Percentiles rank a stretch among this genome's conserved stretches.
These are phyloP conservation scores for Nevesoporus exiguus DNA, from an alignment of 768 basidiomycete genomes.

Conservation along the genomic window DNA sequence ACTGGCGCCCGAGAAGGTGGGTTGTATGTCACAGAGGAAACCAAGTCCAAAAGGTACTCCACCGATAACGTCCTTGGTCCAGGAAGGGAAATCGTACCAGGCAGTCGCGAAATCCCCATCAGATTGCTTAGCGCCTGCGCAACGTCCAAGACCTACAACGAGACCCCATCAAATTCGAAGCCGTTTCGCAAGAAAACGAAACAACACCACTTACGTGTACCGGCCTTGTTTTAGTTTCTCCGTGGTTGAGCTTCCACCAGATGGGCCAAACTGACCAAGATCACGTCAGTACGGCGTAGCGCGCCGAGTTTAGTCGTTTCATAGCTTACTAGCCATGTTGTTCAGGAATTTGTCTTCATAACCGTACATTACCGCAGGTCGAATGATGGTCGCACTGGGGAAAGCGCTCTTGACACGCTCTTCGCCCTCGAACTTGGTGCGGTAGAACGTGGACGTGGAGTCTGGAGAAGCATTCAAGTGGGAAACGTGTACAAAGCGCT, in stretches of 20 bases:
- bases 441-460: constrained; percentile 82
- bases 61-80: constrained; percentile 86
- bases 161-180: constrained; percentile 13
- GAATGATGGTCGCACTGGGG: constrained; percentile 81
- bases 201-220: constrained; percentile 67
- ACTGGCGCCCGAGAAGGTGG: constrained; percentile 68
- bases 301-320: not conserved
- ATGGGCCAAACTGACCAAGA: constrained; percentile 66
- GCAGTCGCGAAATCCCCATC: constrained; percentile 55
- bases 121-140: constrained; percentile 88
- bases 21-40: constrained; percentile 75
- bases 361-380: constrained; percentile 87
- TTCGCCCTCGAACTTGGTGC: constrained; percentile 88
- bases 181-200: constrained; percentile 17
- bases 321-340: constrained; percentile 79
- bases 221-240: constrained; percentile 82
- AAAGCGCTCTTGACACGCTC: constrained; percentile 79
- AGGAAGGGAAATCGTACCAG: constrained; percentile 75
- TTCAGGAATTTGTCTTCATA: constrained; percentile 92
- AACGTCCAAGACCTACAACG: constrained; percentile 79
- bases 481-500: constrained; percentile 89
- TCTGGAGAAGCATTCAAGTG: constrained; percentile 85
- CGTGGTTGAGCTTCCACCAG: constrained; percentile 92
- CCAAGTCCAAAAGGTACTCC: constrained; percentile 75
- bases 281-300: constrained; percentile 14